Percentiles rank a stretch among this genome's conserved stretches.
Conservation (phyloP, 768 basidiomycete species). For the Cystofilobasidium ferigula region DNA sequence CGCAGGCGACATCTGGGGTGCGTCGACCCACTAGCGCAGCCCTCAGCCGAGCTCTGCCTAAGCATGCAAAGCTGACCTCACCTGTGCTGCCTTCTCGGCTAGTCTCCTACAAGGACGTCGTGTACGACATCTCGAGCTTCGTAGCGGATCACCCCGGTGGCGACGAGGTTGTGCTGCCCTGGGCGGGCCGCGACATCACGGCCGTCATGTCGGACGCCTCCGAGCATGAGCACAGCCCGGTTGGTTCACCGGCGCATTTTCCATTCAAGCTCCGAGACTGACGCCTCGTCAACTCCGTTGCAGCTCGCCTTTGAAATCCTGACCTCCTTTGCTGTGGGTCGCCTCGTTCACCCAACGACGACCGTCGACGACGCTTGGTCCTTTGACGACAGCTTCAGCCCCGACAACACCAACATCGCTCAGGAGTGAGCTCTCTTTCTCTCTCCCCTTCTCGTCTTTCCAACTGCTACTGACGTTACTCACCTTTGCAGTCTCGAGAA, state of each 20-base stretch:
- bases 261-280: too few species aligned
- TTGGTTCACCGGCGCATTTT: constrained; percentile 29
- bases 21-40: too few species aligned
- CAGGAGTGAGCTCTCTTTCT: too few species aligned
- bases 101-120: constrained; percentile 66
- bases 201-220: constrained; percentile 63
- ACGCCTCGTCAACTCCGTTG: neutral
- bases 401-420: constrained; percentile 70
- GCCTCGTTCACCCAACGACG: constrained; percentile 60
- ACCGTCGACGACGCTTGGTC: constrained; percentile 55
- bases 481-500: too few species aligned
- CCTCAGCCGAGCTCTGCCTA: too few species aligned
- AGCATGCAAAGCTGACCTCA: neutral
- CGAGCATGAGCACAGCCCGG: constrained; percentile 79
- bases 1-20: neutral
- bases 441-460: too few species aligned
- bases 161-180: constrained; percentile 72
- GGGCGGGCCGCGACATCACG: constrained; percentile 78
- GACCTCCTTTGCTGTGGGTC: constrained; percentile 58
- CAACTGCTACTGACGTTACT: too few species aligned
- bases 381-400: constrained; percentile 41
- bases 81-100: neutral
- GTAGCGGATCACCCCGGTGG: constrained; percentile 40
- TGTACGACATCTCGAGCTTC: constrained; percentile 68
- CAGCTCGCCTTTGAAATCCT: neutral